These are phyloP conservation scores for Plantago major DNA, from an alignment of 257 asterid species.

Conservation along the genomic window DNA sequence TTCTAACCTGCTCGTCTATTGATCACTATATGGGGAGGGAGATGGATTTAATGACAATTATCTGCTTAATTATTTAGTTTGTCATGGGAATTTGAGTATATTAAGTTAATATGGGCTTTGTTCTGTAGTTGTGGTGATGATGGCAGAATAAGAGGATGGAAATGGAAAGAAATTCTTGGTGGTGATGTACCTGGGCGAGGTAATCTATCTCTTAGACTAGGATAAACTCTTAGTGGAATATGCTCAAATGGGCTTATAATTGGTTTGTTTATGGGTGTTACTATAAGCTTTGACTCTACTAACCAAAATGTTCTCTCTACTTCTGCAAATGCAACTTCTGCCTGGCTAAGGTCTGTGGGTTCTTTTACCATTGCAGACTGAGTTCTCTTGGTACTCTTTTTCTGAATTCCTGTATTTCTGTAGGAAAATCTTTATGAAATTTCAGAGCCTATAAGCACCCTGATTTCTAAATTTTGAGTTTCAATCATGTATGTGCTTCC, in stretches of 20 bases:
- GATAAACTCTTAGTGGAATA: constrained; percentile 1
- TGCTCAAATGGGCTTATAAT: background rate
- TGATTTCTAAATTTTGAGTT: background rate
- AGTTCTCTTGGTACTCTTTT: background rate
- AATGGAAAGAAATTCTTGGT: constrained; percentile 55
- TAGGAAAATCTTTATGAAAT: background rate
- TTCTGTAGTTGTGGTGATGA: constrained; percentile 90
- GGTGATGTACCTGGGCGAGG: constrained; percentile 42
- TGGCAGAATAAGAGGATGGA: constrained; percentile 95
- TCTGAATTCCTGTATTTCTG: background rate
- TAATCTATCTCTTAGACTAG: constrained; percentile 26
- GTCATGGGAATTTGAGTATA: too few relatives aligned
- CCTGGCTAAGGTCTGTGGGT: background rate
- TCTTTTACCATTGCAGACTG: too few relatives aligned
- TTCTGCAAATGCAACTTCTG: too few relatives aligned
- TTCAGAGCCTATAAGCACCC: background rate
- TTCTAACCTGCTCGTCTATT: too few relatives aligned
- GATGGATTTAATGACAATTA: too few relatives aligned
- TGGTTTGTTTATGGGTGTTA: constrained; percentile 3
- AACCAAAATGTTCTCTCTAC: background rate
- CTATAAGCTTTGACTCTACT: background rate
- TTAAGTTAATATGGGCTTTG: constrained; percentile 14
- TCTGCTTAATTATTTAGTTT: too few relatives aligned
- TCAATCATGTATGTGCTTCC: background rate
- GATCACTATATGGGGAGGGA: too few relatives aligned